Conservation (phyloP, 805 yeast species). For the Barnettozyma wickerhamii region DNA sequence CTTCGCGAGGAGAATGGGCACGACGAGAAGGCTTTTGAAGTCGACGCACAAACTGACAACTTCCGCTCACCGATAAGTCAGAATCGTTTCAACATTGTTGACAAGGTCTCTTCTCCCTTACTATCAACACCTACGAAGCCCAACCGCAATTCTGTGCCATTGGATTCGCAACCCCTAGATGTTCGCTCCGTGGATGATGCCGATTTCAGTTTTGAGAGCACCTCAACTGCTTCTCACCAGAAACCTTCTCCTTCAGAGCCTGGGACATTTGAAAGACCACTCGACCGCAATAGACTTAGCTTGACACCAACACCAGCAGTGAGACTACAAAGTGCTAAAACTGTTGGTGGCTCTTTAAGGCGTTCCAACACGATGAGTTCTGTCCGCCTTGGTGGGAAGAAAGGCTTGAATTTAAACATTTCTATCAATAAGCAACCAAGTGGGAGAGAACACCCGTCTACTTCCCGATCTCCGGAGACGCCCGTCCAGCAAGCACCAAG, state of each 20-base stretch:
- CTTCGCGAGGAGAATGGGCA: too few relatives aligned
- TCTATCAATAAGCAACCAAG: conserved; percentile 11
- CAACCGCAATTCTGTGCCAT: conserved; percentile 19
- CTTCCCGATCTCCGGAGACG: conserved; percentile 11
- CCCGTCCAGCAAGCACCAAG: conserved; percentile 6
- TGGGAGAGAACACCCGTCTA: conserved; percentile 4
- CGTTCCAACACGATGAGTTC: conserved; percentile 24
- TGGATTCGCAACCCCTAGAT: conserved; percentile 21
- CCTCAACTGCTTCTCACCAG: not conserved
- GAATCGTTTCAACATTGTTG: too few relatives aligned
- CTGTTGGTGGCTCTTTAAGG: conserved; percentile 7
- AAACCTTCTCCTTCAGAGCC: not conserved
- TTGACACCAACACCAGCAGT: not conserved
- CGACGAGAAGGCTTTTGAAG: conserved; percentile 4
- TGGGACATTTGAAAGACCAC: too few relatives aligned
- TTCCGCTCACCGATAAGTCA: conserved; percentile 7
- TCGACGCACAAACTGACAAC: not conserved
- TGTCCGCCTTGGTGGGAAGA: conserved; percentile 15
- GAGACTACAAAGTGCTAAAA: not conserved
- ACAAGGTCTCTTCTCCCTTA: conserved; percentile 16
- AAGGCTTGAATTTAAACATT: conserved; percentile 23
- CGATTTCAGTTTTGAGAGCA: not conserved
- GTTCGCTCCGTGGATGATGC: not conserved
- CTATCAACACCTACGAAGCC: conserved; percentile 25
- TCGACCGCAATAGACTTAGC: not conserved